A percentile compares a stretch with the other conserved stretches of the same genome.
Evolutionary conservation across 2,329 filamentous ascomycete species (phyloP).

Genomic region (Pyricularia grisea): DNA sequence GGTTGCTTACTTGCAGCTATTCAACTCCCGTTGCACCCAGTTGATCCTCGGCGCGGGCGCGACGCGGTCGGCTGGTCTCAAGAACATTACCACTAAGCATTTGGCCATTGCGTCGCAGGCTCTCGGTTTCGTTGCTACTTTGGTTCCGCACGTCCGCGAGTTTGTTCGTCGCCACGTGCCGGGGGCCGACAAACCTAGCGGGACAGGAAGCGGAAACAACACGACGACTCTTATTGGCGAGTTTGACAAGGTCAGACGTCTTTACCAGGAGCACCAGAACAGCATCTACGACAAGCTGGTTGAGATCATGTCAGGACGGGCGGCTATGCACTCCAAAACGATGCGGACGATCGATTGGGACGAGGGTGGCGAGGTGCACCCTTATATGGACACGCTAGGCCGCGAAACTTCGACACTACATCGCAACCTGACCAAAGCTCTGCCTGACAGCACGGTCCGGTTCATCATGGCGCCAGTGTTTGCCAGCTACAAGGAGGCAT

Average conservation of each 20-base stretch:
- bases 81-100: constrained; percentile 94
- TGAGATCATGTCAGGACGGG: constrained; percentile 80
- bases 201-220: not conserved
- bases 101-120: constrained; percentile 86
- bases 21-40: constrained; percentile 94
- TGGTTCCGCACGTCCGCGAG: constrained; percentile 85
- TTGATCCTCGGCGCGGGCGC: constrained; percentile 92
- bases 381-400: constrained; percentile 78
- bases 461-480: constrained; percentile 87
- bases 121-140: constrained; percentile 73
- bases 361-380: constrained; percentile 39
- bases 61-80: constrained; percentile 77
- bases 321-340: constrained; percentile 61
- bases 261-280: constrained; percentile 82
- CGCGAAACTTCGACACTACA: constrained; percentile 83
- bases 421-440: constrained; percentile 71
- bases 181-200: constrained; percentile 28
- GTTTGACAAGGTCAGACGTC: constrained; percentile 77
- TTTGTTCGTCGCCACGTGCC: constrained; percentile 72
- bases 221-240: constrained; percentile 61
- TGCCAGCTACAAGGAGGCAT: constrained; percentile 68
- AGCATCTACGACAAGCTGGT: constrained; percentile 89
- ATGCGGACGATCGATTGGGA: constrained; percentile 75
- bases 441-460: constrained; percentile 65
- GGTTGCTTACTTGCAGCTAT: constrained; percentile 79